A percentile compares a stretch with the other conserved stretches of the same genome.
Evolutionary conservation across 2,329 filamentous ascomycete genomes (phyloP).

Genomic region (Diaporthe australafricana): DNA sequence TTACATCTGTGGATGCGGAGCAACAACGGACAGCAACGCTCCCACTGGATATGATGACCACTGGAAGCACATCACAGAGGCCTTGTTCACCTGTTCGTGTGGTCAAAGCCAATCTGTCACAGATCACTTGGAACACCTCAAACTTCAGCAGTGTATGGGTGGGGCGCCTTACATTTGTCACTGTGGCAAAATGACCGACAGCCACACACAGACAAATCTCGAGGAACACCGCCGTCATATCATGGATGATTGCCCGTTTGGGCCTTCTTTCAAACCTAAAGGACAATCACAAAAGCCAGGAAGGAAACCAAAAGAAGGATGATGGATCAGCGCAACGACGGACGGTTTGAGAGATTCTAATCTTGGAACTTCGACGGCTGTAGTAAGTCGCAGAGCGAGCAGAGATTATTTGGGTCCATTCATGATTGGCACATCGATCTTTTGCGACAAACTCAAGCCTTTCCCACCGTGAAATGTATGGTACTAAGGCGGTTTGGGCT

Average conservation of each 20-base stretch:
- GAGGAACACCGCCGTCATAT: neutral
- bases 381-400: conserved; percentile 2
- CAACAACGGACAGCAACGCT: neutral
- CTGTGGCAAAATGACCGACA: conserved; percentile 10
- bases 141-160: neutral
- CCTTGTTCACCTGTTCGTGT: neutral
- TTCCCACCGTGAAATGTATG: neutral
- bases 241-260: neutral
- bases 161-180: neutral
- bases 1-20: conserved; percentile 15
- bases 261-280: neutral
- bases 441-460: neutral
- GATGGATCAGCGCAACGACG: neutral
- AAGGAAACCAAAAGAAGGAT: conserved; percentile 21
- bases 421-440: neutral
- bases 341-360: neutral
- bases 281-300: conserved; percentile 4
- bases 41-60: neutral
- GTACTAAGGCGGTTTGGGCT: neutral
- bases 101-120: neutral
- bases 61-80: neutral
- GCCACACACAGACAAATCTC: neutral
- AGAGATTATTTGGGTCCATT: neutral
- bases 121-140: neutral
- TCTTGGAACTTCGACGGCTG: neutral